Evolutionary conservation across 768 basidiomycete species (phyloP).

Genomic region (Ramaria rubella): DNA sequence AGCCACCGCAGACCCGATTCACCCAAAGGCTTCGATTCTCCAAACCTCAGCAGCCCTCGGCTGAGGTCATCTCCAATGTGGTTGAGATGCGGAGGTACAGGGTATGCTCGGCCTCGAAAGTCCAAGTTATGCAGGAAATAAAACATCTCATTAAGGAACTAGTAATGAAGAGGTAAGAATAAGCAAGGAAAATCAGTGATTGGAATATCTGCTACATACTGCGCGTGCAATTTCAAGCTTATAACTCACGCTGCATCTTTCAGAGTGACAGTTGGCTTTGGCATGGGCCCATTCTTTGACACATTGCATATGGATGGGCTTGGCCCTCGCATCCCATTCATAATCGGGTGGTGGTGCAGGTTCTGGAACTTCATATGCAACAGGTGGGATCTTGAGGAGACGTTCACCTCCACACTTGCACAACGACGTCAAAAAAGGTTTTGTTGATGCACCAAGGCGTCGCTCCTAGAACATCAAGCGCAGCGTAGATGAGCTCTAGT

Average conservation of each 20-base stretch:
- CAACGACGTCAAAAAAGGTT: slow-evolving; percentile 64
- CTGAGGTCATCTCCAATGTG: slow-evolving; percentile 94
- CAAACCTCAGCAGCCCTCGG: slow-evolving; percentile 82
- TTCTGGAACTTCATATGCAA: slow-evolving; percentile 54
- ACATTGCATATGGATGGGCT: slow-evolving; percentile 48
- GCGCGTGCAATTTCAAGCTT: slow-evolving; percentile 94
- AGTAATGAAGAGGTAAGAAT: slow-evolving; percentile 1
- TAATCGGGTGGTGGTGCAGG: slow-evolving; percentile 45
- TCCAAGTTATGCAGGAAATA: slow-evolving; percentile 96
- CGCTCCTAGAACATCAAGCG: slow-evolving; percentile 81
- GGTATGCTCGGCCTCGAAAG: slow-evolving; percentile 96
- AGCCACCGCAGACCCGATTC: slow-evolving; percentile 86
- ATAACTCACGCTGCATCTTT: slow-evolving; percentile 90
- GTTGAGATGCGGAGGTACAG: slow-evolving; percentile 90
- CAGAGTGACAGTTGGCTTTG: slow-evolving; percentile 81
- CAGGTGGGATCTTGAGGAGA: slow-evolving; percentile 80
- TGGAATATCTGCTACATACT: slow-evolving; percentile 39
- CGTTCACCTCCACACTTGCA: slow-evolving; percentile 83
- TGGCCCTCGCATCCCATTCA: slow-evolving; percentile 47
- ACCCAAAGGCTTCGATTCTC: slow-evolving; percentile 71
- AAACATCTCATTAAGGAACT: slow-evolving; percentile 85
- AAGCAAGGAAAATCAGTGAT: neutral
- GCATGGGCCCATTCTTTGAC: slow-evolving; percentile 48
- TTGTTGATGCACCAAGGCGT: slow-evolving; percentile 91
- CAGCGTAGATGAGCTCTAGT: slow-evolving; percentile 80